These are phyloP conservation scores for Ampelomyces quisqualis DNA, from an alignment of 2,329 filamentous ascomycete genomes.

Conservation along the genomic window DNA sequence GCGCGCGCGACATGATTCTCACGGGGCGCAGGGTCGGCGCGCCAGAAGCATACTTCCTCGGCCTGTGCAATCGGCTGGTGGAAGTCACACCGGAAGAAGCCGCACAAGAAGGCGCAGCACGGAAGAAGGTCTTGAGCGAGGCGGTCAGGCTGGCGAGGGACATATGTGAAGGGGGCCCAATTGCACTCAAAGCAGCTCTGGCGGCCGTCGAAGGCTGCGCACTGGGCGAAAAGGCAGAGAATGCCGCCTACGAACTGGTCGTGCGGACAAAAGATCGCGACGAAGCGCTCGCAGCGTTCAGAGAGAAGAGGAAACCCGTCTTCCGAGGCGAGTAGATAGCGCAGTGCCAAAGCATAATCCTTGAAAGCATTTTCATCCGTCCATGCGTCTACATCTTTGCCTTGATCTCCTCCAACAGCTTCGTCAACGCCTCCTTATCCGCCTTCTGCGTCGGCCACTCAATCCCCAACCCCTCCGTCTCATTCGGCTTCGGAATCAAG, in stretches of 20 bases:
- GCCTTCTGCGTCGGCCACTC: constrained; percentile 73
- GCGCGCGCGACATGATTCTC: constrained; percentile 86
- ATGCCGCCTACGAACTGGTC: constrained; percentile 80
- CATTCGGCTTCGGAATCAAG: constrained; percentile 94
- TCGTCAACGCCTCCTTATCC: constrained; percentile 82
- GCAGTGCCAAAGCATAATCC: too few relatives aligned
- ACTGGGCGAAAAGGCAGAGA: constrained; percentile 73
- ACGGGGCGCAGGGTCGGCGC: constrained; percentile 84
- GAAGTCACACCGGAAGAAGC: constrained; percentile 67
- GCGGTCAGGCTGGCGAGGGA: constrained; percentile 76
- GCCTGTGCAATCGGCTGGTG: constrained; percentile 85
- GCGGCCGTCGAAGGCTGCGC: constrained; percentile 71
- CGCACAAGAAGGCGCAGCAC: constrained; percentile 54
- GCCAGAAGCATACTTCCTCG: constrained; percentile 86
- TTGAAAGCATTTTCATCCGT: too few relatives aligned
- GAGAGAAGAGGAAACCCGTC: constrained; percentile 69
- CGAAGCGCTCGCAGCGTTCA: constrained; percentile 86
- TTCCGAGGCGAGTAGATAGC: constrained; percentile 57
- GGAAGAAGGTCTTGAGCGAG: constrained; percentile 70
- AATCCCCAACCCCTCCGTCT: constrained; percentile 74
- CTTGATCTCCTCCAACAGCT: constrained; percentile 79
- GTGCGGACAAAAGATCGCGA: constrained; percentile 81
- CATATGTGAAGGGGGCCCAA: constrained; percentile 86
- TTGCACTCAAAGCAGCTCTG: constrained; percentile 77
- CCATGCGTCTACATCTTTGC: constrained; percentile 69